phyloP scores from a whole-genome alignment of 2,329 filamentous ascomycete genomes.

The Alternaria dauci region DNA sequence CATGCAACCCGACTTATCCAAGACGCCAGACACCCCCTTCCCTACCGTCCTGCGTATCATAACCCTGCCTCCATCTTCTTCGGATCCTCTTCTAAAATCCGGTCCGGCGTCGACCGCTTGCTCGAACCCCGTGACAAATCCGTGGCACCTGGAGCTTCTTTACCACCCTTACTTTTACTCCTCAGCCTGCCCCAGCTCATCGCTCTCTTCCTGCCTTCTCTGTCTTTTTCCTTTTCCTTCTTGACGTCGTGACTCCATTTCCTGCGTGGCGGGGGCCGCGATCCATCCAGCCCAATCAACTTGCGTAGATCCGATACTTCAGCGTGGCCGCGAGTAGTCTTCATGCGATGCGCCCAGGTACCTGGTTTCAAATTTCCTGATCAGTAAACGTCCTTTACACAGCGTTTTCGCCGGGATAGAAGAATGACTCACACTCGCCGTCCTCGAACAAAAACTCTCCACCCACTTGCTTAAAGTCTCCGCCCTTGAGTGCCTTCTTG shows the following conservation, averaged over 20 bases:
- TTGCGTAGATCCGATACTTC: slow-evolving; percentile 73
- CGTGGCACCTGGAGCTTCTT: slow-evolving; percentile 24
- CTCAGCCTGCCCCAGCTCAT: slow-evolving; percentile 39
- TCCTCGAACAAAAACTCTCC: slow-evolving; percentile 82
- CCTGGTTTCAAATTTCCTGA: background rate
- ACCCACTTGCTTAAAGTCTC: slow-evolving; percentile 73
- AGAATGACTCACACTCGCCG: slow-evolving; percentile 60
- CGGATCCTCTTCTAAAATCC: slow-evolving; percentile 30
- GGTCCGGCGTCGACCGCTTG: slow-evolving; percentile 30
- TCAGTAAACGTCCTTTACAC: no score
- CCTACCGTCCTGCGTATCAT: slow-evolving; percentile 7
- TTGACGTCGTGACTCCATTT: slow-evolving; percentile 48
- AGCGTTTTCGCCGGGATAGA: no score
- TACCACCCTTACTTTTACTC: slow-evolving; percentile 37
- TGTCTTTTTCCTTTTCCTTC: slow-evolving; percentile 18
- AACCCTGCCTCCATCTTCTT: slow-evolving; percentile 17
- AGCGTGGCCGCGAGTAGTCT: slow-evolving; percentile 77
- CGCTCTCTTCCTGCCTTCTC: slow-evolving; percentile 32
- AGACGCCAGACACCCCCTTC: background rate
- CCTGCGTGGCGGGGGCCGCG: slow-evolving; percentile 40
- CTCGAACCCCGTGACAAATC: slow-evolving; percentile 23
- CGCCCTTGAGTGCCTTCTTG: slow-evolving; percentile 68
- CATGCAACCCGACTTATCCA: background rate
- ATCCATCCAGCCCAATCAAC: slow-evolving; percentile 61
- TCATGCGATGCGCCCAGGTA: slow-evolving; percentile 85